phyloP scores from a whole-genome alignment of 805 yeast species.

The Scheffersomyces amazonensis region DNA sequence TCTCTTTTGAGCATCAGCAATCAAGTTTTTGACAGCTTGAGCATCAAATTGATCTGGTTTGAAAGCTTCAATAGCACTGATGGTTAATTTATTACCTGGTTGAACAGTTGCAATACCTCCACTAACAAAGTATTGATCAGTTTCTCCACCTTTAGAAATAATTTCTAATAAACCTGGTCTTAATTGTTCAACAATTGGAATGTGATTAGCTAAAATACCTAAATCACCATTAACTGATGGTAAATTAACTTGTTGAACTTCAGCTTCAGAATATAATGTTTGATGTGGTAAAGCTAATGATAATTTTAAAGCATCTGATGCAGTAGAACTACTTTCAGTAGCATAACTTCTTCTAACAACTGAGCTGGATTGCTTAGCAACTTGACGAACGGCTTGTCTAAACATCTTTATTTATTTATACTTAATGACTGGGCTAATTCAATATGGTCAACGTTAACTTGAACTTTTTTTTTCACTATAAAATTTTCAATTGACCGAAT shows the following conservation, averaged over 20 bases:
- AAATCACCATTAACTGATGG: conserved; percentile 95
- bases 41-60: conserved; percentile 84
- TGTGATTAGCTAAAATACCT: conserved; percentile 97
- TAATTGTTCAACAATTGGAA: conserved; percentile 94
- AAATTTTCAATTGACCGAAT: background rate
- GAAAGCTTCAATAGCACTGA: conserved; percentile 94
- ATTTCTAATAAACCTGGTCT: conserved; percentile 94
- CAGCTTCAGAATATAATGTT: conserved; percentile 59
- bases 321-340: conserved; percentile 58
- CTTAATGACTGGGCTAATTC: background rate
- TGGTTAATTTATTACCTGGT: conserved; percentile 87
- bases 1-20: conserved; percentile 94
- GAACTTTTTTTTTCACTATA: background rate
- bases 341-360: conserved; percentile 84
- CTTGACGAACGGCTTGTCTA: conserved; percentile 62
- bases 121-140: conserved; percentile 81
- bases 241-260: conserved; percentile 75
- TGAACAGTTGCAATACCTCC: conserved; percentile 97
- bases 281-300: conserved; percentile 91
- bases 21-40: conserved; percentile 72
- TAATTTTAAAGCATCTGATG: conserved; percentile 70
- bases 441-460: background rate
- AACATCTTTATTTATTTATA: conserved; percentile 37
- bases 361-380: conserved; percentile 53
- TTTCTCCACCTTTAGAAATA: conserved; percentile 69